Percentiles rank a stretch among this genome's conserved stretches.
Conservation (phyloP, 1,139 yeast species). For the Blastobotrys buckinghamii region DNA sequence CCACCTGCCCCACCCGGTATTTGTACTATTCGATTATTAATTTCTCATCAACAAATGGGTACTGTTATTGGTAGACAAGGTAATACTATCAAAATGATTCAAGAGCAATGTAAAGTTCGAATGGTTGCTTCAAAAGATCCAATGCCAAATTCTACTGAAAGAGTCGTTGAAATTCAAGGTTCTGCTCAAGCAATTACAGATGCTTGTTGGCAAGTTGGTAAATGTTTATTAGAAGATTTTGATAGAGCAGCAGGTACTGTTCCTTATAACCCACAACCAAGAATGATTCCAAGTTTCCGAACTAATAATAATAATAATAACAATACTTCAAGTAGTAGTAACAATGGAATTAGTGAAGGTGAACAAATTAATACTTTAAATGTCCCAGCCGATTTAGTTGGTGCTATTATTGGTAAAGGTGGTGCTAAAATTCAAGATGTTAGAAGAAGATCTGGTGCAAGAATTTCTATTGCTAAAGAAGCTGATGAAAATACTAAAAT, state of each 20-base stretch:
- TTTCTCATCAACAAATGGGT: conserved; percentile 88
- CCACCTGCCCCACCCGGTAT: conserved; percentile 52
- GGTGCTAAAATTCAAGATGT: conserved; percentile 87
- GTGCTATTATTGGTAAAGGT: conserved; percentile 83
- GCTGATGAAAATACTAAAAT: conserved; percentile 55
- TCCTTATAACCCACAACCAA: conserved; percentile 56
- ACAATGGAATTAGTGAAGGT: conserved; percentile 12
- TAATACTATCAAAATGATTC: conserved; percentile 72
- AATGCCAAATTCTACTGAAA: conserved; percentile 77
- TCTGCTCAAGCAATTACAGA: conserved; percentile 55
- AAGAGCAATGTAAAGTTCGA: conserved; percentile 61
- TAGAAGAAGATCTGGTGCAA: conserved; percentile 73
- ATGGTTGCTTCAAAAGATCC: conserved; percentile 87
- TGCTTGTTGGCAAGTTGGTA: conserved; percentile 57
- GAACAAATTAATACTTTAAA: conserved; percentile 38
- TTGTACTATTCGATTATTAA: conserved; percentile 60
- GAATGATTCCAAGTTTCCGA: conserved; percentile 12
- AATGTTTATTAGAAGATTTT: conserved; percentile 72
- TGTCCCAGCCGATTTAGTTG: conserved; percentile 81
- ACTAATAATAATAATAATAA: background rate
- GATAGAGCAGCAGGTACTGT: conserved; percentile 54
- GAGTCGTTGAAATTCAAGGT: conserved; percentile 87
- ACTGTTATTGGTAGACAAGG: conserved; percentile 87
- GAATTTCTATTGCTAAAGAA: conserved; percentile 71
- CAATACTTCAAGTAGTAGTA: background rate